Evolutionary conservation across 208 protist genomes (phyloP), one percentile per base, ranked within the genome.

Genomic region (Wallacemonas sp.): DNA sequence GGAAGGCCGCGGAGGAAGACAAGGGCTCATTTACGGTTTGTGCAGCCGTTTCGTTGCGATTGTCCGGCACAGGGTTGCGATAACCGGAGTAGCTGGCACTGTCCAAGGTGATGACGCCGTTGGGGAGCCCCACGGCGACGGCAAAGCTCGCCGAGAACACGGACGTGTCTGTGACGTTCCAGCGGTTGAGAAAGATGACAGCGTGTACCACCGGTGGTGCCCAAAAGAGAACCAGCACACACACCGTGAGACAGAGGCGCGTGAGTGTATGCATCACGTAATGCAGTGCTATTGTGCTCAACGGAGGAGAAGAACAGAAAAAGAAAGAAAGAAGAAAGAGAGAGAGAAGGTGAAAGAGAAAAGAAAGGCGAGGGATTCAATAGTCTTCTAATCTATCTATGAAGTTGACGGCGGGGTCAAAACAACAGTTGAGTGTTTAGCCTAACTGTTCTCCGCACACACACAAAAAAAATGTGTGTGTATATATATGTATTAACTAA

Each of bases 1-100:
- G 84, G 66, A 80, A 84, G 19, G 73, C 75, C 12, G 28, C 65
- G 30, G 28, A 45, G 17, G 27, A 22, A 0, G 62, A 68, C 61
- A 76, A 75, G 0, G 69, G 31, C 51, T 24, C 34, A 41, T 14
- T 41, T 6, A 14, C 36, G 36, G 14, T 41, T n/a, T n/a, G n/a
- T n/a, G n/a, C n/a, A 14, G 9, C 36, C 9, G 36, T 17, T 41
- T 17, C 14, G 36, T 6, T 14, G 14, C 36, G 6, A 14, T 14
- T 41, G 36, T 14, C 36, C 9, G 36, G 14, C 9, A 41, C 36
- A 14, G 36, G 36, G 6, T 6, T 17, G 36, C 36, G 64, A 9
- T 11, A 56, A 34, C 44, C 17, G 5, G 58, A 56, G 30, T 46
- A 47, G 31, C 46, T 2, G 0, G 65, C 74, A 15, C 59, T 15